These are phyloP conservation scores for Kalmanozyma brasiliensis DNA, from an alignment of 1,284 basidiomycete species.

Conservation along the genomic window DNA sequence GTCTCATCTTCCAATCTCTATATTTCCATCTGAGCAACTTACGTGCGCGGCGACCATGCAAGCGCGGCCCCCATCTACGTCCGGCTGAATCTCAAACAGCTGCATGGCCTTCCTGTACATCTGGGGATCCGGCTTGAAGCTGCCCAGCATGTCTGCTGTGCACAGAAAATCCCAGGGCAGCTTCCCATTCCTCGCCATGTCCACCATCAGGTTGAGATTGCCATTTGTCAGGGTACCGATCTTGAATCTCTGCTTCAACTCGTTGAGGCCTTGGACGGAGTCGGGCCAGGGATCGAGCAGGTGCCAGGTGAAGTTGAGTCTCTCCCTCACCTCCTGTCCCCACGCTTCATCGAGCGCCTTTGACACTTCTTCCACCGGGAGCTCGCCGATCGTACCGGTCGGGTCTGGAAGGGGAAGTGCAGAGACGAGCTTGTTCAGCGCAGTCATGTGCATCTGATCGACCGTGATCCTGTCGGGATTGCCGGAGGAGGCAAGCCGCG, in stretches of 20 bases:
- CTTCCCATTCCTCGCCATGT: constrained; percentile 28
- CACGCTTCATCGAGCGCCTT: constrained; percentile 21
- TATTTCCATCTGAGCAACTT: constrained; percentile 1
- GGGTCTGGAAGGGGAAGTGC: constrained; percentile 8
- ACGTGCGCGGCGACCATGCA: constrained; percentile 40
- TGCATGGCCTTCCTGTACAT: constrained; percentile 28
- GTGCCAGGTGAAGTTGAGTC: constrained; percentile 37
- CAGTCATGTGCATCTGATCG: constrained; percentile 35
- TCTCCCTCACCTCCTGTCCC: constrained; percentile 7
- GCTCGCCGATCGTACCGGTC: neutral
- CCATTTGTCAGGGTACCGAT: constrained; percentile 37
- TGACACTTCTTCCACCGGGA: constrained; percentile 7
- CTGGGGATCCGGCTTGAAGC: constrained; percentile 30
- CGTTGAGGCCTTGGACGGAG: constrained; percentile 12
- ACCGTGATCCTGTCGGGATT: constrained; percentile 38
- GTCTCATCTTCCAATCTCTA: no score
- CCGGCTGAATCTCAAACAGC: constrained; percentile 23
- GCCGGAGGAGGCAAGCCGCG: constrained; percentile 18
- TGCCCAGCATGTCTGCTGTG: constrained; percentile 30
- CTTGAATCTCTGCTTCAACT: constrained; percentile 9
- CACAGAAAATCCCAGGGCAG: constrained; percentile 37
- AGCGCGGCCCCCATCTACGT: constrained; percentile 6
- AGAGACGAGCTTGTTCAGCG: constrained; percentile 22
- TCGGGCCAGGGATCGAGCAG: constrained; percentile 36
- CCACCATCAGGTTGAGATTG: constrained; percentile 38